Evolutionary conservation across 2,329 filamentous ascomycete genomes (phyloP).

Genomic region (Trichophyton rubrum): DNA sequence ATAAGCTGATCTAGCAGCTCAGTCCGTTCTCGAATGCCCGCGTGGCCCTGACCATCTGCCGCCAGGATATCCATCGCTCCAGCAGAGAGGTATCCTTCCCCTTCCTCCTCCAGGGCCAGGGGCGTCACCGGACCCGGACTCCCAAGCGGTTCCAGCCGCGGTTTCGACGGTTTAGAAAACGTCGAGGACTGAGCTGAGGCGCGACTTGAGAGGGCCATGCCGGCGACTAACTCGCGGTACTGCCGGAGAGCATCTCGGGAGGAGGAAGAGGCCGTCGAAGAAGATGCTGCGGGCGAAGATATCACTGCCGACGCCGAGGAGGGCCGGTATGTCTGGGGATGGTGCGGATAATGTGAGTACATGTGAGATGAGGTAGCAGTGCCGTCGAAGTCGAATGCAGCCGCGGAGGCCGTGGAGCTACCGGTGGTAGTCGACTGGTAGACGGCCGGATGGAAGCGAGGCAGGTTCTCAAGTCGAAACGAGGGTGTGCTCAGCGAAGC

Average conservation of each 20-base stretch:
- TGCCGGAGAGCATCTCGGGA: conserved; percentile 30
- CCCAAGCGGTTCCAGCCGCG: conserved; percentile 33
- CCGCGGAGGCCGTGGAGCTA: conserved; percentile 13
- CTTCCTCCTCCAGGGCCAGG: conserved; percentile 30
- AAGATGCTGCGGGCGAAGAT: conserved; percentile 11
- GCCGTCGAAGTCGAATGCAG: background rate
- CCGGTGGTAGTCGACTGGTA: conserved; percentile 25
- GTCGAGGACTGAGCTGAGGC: conserved; percentile 18
- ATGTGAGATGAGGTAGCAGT: conserved; percentile 14
- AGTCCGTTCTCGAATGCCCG: conserved; percentile 11
- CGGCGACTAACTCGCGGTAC: conserved; percentile 33
- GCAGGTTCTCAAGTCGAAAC: conserved; percentile 29
- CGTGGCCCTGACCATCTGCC: conserved; percentile 9
- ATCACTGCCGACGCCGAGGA: conserved; percentile 8
- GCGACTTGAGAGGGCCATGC: conserved; percentile 21
- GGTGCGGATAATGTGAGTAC: conserved; percentile 8
- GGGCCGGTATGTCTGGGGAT: conserved; percentile 13
- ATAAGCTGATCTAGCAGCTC: conserved; percentile 26
- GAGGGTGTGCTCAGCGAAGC: conserved; percentile 10
- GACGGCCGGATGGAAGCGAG: conserved; percentile 36
- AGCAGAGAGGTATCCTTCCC: conserved; percentile 29
- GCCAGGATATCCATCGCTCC: conserved; percentile 14
- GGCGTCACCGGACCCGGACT: conserved; percentile 38
- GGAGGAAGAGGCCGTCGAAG: conserved; percentile 18
- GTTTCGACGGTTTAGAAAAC: conserved; percentile 29